These are phyloP conservation scores for Stachybotrys chartarum DNA, from an alignment of 2,329 filamentous ascomycete genomes.

Conservation along the genomic window DNA sequence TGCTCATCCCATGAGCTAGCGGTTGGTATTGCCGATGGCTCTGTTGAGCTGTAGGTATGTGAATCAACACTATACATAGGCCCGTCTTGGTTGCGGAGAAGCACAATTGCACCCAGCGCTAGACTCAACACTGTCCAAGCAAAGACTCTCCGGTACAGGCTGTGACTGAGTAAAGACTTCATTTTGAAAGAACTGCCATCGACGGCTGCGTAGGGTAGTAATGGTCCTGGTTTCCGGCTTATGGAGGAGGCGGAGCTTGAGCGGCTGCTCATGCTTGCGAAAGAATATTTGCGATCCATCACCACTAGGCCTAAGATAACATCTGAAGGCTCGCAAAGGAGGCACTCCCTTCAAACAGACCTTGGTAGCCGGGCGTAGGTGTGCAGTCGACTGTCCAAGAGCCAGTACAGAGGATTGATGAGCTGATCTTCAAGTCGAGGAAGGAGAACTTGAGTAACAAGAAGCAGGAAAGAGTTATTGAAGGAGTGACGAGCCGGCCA, in stretches of 20 bases:
- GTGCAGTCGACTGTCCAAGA: too few relatives aligned
- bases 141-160: conserved; percentile 44
- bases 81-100: conserved; percentile 27
- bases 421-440: neutral
- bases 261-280: conserved; percentile 26
- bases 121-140: conserved; percentile 40
- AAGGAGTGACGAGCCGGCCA: neutral
- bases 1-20: too few relatives aligned
- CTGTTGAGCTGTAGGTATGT: neutral
- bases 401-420: too few relatives aligned
- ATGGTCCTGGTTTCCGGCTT: conserved; percentile 21
- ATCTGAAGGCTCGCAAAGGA: neutral
- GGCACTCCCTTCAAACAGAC: neutral
- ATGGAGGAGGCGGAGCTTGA: conserved; percentile 22
- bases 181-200: conserved; percentile 33
- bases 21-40: neutral
- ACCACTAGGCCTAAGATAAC: neutral
- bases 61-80: conserved; percentile 12
- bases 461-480: too few relatives aligned
- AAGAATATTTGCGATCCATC: conserved; percentile 20
- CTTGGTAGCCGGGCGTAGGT: too few relatives aligned
- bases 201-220: conserved; percentile 24
- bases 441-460: neutral
- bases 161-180: conserved; percentile 41
- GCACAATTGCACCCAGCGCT: conserved; percentile 30